These are phyloP conservation scores for Mycothermus thermophilus DNA, from an alignment of 495 filamentous ascomycete species.

Conservation along the genomic window DNA sequence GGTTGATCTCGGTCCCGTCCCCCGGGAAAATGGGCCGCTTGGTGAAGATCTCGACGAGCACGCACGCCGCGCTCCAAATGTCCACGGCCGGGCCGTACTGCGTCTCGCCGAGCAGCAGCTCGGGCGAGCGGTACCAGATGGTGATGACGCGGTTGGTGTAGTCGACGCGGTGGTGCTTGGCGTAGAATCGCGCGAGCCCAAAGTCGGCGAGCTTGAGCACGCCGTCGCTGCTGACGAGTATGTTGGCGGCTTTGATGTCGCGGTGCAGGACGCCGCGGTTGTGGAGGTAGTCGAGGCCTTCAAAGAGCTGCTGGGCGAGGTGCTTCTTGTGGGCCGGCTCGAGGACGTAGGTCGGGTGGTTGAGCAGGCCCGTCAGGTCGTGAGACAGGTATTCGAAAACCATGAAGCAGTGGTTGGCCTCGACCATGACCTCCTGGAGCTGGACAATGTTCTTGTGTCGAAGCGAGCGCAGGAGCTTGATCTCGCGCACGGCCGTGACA, in stretches of 20 bases:
- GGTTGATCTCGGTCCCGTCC: slow-evolving; percentile 85
- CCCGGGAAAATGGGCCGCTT: slow-evolving; percentile 90
- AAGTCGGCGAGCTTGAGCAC: slow-evolving; percentile 92
- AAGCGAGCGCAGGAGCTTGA: slow-evolving; percentile 91
- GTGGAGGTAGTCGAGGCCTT: slow-evolving; percentile 89
- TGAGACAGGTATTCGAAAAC: slow-evolving; percentile 98
- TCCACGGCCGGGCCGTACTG: slow-evolving; percentile 90
- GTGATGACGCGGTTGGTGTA: slow-evolving; percentile 99
- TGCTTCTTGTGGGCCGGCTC: slow-evolving; percentile 84
- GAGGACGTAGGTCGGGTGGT: slow-evolving; percentile 85
- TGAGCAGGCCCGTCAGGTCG: slow-evolving; percentile 58
- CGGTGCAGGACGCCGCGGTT: slow-evolving; percentile 86
- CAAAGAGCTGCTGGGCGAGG: slow-evolving; percentile 84
- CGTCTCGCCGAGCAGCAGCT: slow-evolving; percentile 87
- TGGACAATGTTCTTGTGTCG: slow-evolving; percentile 83
- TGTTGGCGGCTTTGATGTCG: slow-evolving; percentile 92
- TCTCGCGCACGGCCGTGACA: slow-evolving; percentile 90
- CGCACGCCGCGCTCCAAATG: slow-evolving; percentile 95
- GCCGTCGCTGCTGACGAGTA: slow-evolving; percentile 78
- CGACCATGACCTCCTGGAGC: slow-evolving; percentile 91
- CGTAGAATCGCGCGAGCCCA: slow-evolving; percentile 92
- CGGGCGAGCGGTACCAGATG: slow-evolving; percentile 90
- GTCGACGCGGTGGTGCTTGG: slow-evolving; percentile 81
- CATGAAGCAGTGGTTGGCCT: slow-evolving; percentile 98
- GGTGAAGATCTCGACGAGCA: slow-evolving; percentile 94